phyloP scores from a whole-genome alignment of 2,329 filamentous ascomycete species.

The Sporothrix sp. region DNA sequence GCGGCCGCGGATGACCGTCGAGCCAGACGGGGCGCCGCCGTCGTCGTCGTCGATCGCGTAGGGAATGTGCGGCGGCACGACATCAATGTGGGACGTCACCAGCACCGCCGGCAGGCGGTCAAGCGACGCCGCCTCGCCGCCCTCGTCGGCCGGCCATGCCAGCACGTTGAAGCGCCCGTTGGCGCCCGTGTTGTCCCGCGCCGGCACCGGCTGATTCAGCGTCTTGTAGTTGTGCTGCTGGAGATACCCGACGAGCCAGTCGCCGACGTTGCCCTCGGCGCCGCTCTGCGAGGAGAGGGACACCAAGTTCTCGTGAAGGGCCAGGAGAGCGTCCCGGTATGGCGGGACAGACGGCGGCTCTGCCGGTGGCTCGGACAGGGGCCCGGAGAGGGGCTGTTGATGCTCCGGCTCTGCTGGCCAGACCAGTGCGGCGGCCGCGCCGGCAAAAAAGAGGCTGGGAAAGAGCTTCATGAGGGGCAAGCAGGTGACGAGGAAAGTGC shows the following conservation, averaged over 20 bases:
- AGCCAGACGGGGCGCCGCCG: constrained; percentile 30
- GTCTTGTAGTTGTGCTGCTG: constrained; percentile 35
- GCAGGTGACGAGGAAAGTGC: too few relatives aligned
- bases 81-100: constrained; percentile 76
- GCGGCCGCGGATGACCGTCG: constrained; percentile 56
- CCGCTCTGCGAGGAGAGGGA: constrained; percentile 62
- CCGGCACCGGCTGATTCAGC: constrained; percentile 32
- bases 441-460: background rate
- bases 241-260: constrained; percentile 61
- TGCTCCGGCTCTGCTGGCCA: background rate
- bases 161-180: constrained; percentile 61
- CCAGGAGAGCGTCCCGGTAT: constrained; percentile 48
- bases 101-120: constrained; percentile 42
- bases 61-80: constrained; percentile 62
- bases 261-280: constrained; percentile 57
- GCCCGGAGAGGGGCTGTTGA: background rate
- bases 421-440: background rate
- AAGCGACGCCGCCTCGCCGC: constrained; percentile 18
- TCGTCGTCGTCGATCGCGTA: constrained; percentile 49
- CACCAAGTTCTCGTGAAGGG: constrained; percentile 66
- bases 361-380: background rate
- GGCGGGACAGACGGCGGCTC: constrained; percentile 19
- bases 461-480: constrained; percentile 4
- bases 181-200: constrained; percentile 22
- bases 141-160: constrained; percentile 48